Evolutionary conservation across 1,284 basidiomycete species (phyloP).

Genomic region (Boletus mariae): DNA sequence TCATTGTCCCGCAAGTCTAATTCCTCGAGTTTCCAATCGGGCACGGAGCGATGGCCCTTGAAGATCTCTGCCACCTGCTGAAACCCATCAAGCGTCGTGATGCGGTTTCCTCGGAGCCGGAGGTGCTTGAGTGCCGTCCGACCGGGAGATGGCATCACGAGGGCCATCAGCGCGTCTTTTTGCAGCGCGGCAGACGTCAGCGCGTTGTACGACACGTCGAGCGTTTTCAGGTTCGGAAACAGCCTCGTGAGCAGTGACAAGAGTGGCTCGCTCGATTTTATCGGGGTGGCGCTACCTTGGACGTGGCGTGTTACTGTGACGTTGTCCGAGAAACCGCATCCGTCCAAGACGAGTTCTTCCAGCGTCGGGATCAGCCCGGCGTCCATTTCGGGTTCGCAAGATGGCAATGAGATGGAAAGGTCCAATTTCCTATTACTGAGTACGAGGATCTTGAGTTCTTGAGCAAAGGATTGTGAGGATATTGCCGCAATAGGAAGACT

Average conservation of each 20-base stretch:
- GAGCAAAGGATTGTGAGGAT: constrained; percentile 55
- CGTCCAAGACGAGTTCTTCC: constrained; percentile 69
- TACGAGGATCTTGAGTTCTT: constrained; percentile 54
- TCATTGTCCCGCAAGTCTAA: constrained; percentile 77
- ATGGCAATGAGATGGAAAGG: constrained; percentile 54
- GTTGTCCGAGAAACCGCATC: constrained; percentile 60
- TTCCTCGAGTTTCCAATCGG: constrained; percentile 72
- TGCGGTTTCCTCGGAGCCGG: constrained; percentile 61
- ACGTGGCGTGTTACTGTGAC: constrained; percentile 42
- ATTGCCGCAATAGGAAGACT: constrained; percentile 65
- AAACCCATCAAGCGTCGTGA: constrained; percentile 60
- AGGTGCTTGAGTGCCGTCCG: constrained; percentile 60
- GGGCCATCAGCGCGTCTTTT: constrained; percentile 40
- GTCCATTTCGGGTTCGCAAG: constrained; percentile 26
- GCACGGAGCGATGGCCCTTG: constrained; percentile 57
- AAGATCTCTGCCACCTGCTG: constrained; percentile 55
- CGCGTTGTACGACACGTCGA: constrained; percentile 72
- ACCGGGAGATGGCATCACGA: constrained; percentile 45
- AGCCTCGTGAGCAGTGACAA: constrained; percentile 55
- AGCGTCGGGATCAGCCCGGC: constrained; percentile 53
- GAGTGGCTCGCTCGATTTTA: constrained; percentile 47
- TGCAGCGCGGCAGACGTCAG: constrained; percentile 53
- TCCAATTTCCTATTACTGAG: constrained; percentile 67
- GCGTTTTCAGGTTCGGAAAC: constrained; percentile 63
- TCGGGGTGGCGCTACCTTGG: constrained; percentile 32